These are phyloP conservation scores for Populus trichocarpa DNA, from an alignment of 441 rosid species.

Conservation along the genomic window DNA sequence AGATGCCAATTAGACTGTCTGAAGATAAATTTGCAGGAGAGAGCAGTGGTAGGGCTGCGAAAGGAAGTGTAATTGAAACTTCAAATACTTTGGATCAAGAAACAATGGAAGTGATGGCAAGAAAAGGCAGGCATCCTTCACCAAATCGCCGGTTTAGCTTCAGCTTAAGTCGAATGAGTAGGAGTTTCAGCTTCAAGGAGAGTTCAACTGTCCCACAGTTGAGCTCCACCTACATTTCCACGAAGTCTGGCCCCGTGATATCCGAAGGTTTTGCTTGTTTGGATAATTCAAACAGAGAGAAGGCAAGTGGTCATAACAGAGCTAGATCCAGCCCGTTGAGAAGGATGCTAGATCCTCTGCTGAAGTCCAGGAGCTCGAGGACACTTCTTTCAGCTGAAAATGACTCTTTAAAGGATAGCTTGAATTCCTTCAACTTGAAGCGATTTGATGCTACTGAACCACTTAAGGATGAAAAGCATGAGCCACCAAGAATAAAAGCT, in stretches of 20 bases:
- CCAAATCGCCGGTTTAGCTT: slow-evolving; percentile 78
- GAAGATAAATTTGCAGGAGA: slow-evolving; percentile 19
- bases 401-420: slow-evolving; percentile 31
- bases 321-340: slow-evolving; percentile 67
- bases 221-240: slow-evolving; percentile 41
- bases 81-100: slow-evolving; percentile 38
- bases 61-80: slow-evolving; percentile 32
- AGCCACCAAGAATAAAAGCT: slow-evolving; percentile 39
- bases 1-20: slow-evolving; percentile 14
- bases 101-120: slow-evolving; percentile 23
- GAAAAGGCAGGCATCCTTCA: slow-evolving; percentile 48
- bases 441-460: slow-evolving; percentile 20
- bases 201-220: slow-evolving; percentile 43
- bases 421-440: slow-evolving; percentile 29
- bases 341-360: slow-evolving; percentile 63
- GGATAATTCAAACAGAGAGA: slow-evolving; percentile 39
- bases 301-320: slow-evolving; percentile 34
- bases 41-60: slow-evolving; percentile 9
- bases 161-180: slow-evolving; percentile 62
- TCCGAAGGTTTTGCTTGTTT: slow-evolving; percentile 29
- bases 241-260: slow-evolving; percentile 63
- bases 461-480: slow-evolving; percentile 32
- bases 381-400: slow-evolving; percentile 27
- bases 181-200: slow-evolving; percentile 82
- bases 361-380: slow-evolving; percentile 38